Evolutionary conservation across 305 asterid species (phyloP), one percentile per base, ranked within the genome.

Genomic region (Fraxinus sp.): DNA sequence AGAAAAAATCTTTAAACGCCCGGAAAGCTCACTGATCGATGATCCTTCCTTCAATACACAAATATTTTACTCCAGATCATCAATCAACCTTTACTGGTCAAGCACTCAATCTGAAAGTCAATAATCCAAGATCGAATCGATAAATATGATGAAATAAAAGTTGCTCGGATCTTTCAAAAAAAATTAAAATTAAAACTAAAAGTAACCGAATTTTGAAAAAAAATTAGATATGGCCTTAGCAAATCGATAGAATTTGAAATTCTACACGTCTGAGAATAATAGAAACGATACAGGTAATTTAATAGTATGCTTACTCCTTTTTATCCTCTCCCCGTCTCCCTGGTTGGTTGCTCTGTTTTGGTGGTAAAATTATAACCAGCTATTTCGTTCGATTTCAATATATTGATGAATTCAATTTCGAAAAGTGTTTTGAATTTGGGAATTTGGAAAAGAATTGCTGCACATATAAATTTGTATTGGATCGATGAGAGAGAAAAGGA

Each of bases 11-110:
- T 7, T 28, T 18, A 32, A 13, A 24, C 8, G 7, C 11, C 78
- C 66, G 55, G 32, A 76, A 33, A 87, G 77, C 78, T 77, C 81
- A 79, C 77, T 75, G 81, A 87, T 81, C 83, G 79, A 72, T 68
- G 80, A 43, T 71, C 77, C 79, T 75, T 68, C 71, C 84, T 76
- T 85, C 84, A 82, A 59, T 75, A 80, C 2, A 55, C 36, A 14
- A 35, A 39, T 79, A 46, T 49, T 64, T 83, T 75, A 81, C 85
- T 73, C 81, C 89, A 80, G 88, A 86, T 89, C 92, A 85, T 83
- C 87, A 82, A 76, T 77, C 89, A 82, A 80, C 8, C 82, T 75
- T 49, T 28, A 80, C 37, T 30, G 77, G 75, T 37, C 82, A 79
- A 83, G 46, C 80, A 84, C 86, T 59, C 80, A 62, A 70, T 80